Conservation (phyloP, 139 green algal species). For the Astrephomene gubernaculifera region DNA sequence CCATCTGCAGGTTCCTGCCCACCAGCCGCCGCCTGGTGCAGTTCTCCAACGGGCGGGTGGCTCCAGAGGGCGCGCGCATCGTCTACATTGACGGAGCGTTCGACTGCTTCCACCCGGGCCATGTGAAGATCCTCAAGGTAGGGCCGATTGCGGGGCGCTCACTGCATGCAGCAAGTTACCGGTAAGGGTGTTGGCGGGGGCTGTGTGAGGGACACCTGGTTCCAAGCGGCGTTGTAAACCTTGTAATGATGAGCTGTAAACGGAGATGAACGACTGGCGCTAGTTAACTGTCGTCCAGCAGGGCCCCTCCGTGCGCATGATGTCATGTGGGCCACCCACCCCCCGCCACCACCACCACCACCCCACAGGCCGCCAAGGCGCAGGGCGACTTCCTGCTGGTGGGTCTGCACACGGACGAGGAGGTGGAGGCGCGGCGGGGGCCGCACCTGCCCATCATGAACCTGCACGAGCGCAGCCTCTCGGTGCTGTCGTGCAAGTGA, state of each 20-base stretch:
- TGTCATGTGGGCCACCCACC: too few relatives aligned
- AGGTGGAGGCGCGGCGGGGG: constrained; percentile 81
- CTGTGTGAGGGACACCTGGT: too few relatives aligned
- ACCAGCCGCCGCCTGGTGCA: constrained; percentile 94
- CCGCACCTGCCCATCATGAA: constrained; percentile 98
- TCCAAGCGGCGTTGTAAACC: too few relatives aligned
- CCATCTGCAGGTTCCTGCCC: constrained; percentile 89
- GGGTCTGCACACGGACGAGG: constrained; percentile 95
- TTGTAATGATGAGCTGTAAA: too few relatives aligned
- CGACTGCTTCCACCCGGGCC: constrained; percentile 97
- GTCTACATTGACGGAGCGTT: constrained; percentile 99
- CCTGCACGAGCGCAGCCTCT: constrained; percentile 95
- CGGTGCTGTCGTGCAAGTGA: constrained; percentile 92
- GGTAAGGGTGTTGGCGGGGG: too few relatives aligned
- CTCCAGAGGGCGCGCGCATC: constrained; percentile 75
- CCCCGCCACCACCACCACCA: too few relatives aligned
- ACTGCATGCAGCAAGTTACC: too few relatives aligned
- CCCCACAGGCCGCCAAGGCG: constrained; percentile 73
- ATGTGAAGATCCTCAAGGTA: constrained; percentile 93
- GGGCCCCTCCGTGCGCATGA: too few relatives aligned
- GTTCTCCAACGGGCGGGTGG: constrained; percentile 80
- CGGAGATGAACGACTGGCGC: too few relatives aligned
- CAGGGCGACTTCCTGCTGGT: constrained; percentile 97
- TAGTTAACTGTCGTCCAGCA: too few relatives aligned
- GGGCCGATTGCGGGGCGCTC: too few relatives aligned